Evolutionary conservation across 306 rosid genomes (phyloP), one percentile per base, ranked within the genome.

Genomic region (Pyrus pyrifolia): DNA sequence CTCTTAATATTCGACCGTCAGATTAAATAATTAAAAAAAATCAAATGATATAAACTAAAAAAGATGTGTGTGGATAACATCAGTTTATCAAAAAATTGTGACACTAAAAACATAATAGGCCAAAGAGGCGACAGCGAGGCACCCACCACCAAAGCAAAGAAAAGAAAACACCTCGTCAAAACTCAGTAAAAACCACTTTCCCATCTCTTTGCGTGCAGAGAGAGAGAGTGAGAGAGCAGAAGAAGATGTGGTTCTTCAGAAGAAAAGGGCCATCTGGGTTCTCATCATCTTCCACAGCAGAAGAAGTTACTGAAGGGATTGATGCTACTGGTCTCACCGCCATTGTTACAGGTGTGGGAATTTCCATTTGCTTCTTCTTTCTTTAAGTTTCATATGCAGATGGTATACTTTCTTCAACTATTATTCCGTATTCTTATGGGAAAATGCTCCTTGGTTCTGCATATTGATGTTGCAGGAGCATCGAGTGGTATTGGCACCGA

Each of bases 401-500:
- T 51, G 21, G 21, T 12, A 4, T 51, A 0, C 18, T 14, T 12
- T 12, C 15, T 5, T 18, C 21, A 51, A 51, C 18, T 51, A 12
- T 51, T 73, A 22, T 73, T 59, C 12, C n/a, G 12, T 4, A 70
- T 44, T 61, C 45, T 45, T 78, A 62, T 23, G 18, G 30, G 40
- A 25, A 7, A 42, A 49, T 72, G 42, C 7, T 63, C 30, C 30
- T 33, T 86, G 70, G 22, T 42, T 78, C 19, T 70, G 80, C 70
- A 33, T 76, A 75, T 75, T 64, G 31, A 66, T 4, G 31, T 82
- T 55, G 78, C 87, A 92, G 98, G 98, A 82, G 88, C 96, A 65
- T 87, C 93, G 7, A 84, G 89, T 83, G 98, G 98, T 7, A 94
- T 90, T 78, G 97, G 97, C 22, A 80, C 71, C 31, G 98, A 94